Evolutionary conservation across 305 asterid genomes (phyloP).

Genomic region (Rubia balearica): DNA sequence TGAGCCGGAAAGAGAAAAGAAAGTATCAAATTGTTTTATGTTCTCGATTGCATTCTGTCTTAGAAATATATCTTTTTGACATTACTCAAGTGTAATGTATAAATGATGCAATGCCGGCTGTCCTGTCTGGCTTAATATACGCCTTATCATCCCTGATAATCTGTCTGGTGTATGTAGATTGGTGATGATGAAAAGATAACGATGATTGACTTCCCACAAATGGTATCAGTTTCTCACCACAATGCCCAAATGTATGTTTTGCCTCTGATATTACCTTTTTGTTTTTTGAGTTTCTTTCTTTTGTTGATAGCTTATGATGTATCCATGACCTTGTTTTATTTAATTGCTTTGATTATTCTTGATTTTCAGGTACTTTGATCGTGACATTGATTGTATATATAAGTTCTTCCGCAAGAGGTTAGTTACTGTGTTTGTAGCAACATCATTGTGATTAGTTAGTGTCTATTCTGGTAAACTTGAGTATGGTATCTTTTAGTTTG

Average conservation of each 20-base stretch:
- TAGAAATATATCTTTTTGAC: neutral
- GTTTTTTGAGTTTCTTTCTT: neutral
- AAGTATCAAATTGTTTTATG: too few relatives aligned
- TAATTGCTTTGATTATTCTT: slow-evolving; percentile 13
- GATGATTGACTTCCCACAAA: slow-evolving; percentile 94
- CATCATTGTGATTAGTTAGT: neutral
- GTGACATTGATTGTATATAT: slow-evolving; percentile 78
- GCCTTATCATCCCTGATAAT: neutral
- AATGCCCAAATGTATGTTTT: slow-evolving; percentile 74
- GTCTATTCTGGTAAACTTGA: slow-evolving; percentile 13
- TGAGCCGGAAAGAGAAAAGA: neutral
- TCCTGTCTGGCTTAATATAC: neutral
- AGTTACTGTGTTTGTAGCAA: slow-evolving; percentile 18
- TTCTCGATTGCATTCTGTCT: neutral
- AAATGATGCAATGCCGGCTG: neutral
- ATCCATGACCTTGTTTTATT: neutral
- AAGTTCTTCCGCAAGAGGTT: slow-evolving; percentile 88
- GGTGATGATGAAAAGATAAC: slow-evolving; percentile 94
- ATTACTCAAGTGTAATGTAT: neutral
- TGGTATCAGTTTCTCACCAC: slow-evolving; percentile 91
- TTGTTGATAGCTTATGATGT: slow-evolving; percentile 1
- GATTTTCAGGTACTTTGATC: slow-evolving; percentile 76
- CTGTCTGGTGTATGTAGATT: slow-evolving; percentile 25
- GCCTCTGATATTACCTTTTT: slow-evolving; percentile 8
- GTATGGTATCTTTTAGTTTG: neutral